Conservation (phyloP, 2,329 filamentous ascomycete species). For the Aquanectria penicillioides region DNA sequence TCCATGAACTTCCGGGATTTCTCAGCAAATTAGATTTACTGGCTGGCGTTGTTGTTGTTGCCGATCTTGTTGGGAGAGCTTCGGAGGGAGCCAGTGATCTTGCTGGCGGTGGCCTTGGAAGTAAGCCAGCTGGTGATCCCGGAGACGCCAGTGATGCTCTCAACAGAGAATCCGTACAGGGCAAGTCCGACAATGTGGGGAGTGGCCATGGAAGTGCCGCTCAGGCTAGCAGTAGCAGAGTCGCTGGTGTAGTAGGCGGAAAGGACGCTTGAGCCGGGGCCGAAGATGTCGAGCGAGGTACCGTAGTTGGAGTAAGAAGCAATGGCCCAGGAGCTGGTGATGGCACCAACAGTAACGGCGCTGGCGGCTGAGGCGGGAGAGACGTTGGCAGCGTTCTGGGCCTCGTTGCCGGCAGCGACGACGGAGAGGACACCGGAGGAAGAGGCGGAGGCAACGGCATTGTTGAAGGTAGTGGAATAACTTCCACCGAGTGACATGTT, state of each 20-base stretch:
- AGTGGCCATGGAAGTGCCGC: slow-evolving; percentile 72
- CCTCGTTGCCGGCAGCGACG: slow-evolving; percentile 65
- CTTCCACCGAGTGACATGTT: slow-evolving; percentile 66
- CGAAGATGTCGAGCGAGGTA: slow-evolving; percentile 59
- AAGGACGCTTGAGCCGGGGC: slow-evolving; percentile 57
- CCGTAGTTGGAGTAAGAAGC: slow-evolving; percentile 64
- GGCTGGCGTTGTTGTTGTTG: slow-evolving; percentile 57
- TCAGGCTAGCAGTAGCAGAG: slow-evolving; percentile 58
- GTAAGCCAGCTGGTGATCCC: slow-evolving; percentile 55
- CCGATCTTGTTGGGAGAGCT: slow-evolving; percentile 59
- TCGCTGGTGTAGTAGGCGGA: slow-evolving; percentile 59
- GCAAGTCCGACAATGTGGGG: slow-evolving; percentile 70
- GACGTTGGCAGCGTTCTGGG: slow-evolving; percentile 35
- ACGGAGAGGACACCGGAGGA: slow-evolving; percentile 59
- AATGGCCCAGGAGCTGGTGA: slow-evolving; percentile 50
- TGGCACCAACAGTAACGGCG: slow-evolving; percentile 48
- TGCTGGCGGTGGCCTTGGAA: slow-evolving; percentile 52
- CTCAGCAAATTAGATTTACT: slow-evolving; percentile 34
- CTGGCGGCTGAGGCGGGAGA: slow-evolving; percentile 46
- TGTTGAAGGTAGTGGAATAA: slow-evolving; percentile 58
- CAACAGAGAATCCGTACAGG: slow-evolving; percentile 57
- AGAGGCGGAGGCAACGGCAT: slow-evolving; percentile 57
- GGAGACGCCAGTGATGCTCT: slow-evolving; percentile 46
- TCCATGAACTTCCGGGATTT: not conserved
- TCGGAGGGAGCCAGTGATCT: slow-evolving; percentile 50